A percentile compares a stretch with the other conserved stretches of the same genome.
Conservation (phyloP, 371 early-diverging fungal genomes). For the Syncephalastrum contaminatum region DNA sequence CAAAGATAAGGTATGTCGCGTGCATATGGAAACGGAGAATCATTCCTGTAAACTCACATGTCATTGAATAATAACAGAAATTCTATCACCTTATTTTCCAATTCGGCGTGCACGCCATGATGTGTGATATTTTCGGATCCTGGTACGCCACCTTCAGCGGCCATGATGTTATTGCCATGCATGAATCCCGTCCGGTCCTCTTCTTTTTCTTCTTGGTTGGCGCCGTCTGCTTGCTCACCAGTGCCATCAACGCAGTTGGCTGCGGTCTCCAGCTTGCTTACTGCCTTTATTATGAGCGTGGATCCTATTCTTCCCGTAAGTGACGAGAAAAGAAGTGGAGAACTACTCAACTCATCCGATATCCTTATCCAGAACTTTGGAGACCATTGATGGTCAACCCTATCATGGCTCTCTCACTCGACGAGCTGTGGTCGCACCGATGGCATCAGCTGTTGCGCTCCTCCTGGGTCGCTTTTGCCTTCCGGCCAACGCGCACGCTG, state of each 20-base stretch:
- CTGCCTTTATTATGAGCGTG: conserved; percentile 28
- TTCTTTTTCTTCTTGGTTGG: conserved; percentile 23
- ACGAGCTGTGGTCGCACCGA: conserved; percentile 38
- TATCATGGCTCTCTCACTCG: conserved; percentile 23
- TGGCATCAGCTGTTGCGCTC: conserved; percentile 43
- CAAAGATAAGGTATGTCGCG: conserved; percentile 32
- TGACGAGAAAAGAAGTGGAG: neutral
- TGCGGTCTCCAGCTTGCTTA: conserved; percentile 29
- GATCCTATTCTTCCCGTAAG: conserved; percentile 38
- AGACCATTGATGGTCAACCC: conserved; percentile 34
- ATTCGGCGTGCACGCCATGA: conserved; percentile 11
- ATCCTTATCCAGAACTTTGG: conserved; percentile 32
- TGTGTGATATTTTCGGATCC: conserved; percentile 26
- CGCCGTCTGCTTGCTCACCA: conserved; percentile 16
- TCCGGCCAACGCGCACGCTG: conserved; percentile 31
- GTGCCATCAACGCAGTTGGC: conserved; percentile 32
- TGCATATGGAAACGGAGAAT: neutral
- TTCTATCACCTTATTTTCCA: conserved; percentile 31
- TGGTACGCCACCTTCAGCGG: conserved; percentile 24
- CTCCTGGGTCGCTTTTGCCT: conserved; percentile 44
- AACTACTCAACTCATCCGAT: neutral
- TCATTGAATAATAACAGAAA: conserved; percentile 21
- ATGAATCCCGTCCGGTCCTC: conserved; percentile 15
- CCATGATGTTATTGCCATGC: conserved; percentile 17
- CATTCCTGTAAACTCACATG: neutral